A percentile compares a stretch with the other conserved stretches of the same genome.
phyloP scores from a whole-genome alignment of 2,329 filamentous ascomycete genomes.

The Lecanicillium sp. region DNA sequence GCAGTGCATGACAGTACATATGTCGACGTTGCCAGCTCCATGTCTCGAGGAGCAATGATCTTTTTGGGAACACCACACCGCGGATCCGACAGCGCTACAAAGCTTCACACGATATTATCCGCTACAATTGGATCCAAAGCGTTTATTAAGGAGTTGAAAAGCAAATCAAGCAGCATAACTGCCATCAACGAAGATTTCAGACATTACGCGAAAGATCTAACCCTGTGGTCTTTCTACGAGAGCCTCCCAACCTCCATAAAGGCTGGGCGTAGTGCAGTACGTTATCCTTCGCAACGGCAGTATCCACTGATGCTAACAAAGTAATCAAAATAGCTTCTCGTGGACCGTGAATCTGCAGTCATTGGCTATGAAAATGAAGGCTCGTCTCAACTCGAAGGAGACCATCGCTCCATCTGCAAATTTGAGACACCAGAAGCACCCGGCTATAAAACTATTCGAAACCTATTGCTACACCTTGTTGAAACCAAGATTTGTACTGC shows the following conservation, averaged over 20 bases:
- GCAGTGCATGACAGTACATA: background rate
- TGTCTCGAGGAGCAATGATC: background rate
- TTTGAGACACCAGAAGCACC: background rate
- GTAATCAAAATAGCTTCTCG: too few species aligned
- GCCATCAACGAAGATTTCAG: constrained; percentile 6
- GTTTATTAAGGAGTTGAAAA: background rate
- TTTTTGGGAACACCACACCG: constrained; percentile 3
- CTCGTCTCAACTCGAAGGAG: background rate
- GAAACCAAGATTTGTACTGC: background rate
- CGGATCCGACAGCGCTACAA: background rate
- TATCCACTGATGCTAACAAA: too few species aligned
- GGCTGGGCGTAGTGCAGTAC: background rate
- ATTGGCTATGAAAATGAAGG: background rate
- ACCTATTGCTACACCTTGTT: background rate
- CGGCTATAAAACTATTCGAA: background rate
- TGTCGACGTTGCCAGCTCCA: background rate
- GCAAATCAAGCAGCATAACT: background rate
- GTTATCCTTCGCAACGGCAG: background rate
- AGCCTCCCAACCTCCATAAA: background rate
- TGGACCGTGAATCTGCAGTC: background rate
- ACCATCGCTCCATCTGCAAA: constrained; percentile 1
- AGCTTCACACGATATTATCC: background rate
- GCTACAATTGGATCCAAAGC: background rate
- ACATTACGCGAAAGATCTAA: background rate
- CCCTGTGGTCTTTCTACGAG: constrained; percentile 5